phyloP scores from a whole-genome alignment of 306 rosid genomes.

The Castanea crenata region DNA sequence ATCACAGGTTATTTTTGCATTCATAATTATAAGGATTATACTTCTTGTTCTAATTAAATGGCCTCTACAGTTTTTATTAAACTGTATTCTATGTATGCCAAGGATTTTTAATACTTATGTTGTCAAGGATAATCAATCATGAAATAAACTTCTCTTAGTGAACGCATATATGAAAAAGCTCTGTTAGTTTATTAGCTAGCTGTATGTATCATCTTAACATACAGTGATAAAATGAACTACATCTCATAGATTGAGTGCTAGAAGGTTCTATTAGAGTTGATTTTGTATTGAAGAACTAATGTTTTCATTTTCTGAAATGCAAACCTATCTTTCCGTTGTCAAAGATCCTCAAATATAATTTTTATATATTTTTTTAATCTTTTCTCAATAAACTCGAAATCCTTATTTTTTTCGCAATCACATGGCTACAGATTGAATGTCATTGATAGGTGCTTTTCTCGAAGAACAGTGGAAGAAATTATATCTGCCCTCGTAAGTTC shows the following conservation, averaged over 20 bases:
- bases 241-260: not conserved
- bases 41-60: not conserved
- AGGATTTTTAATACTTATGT: not conserved
- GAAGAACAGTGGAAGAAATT: constrained; percentile 69
- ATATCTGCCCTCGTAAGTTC: constrained; percentile 75
- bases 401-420: constrained; percentile 1
- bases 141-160: too few species aligned
- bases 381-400: not conserved
- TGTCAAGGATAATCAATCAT: not conserved
- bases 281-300: not conserved
- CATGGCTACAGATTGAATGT: constrained; percentile 54
- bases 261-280: not conserved
- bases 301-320: not conserved
- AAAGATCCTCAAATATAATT: not conserved
- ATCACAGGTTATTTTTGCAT: constrained; percentile 46
- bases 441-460: constrained; percentile 82
- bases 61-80: not conserved
- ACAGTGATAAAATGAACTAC: not conserved
- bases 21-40: not conserved
- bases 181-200: not conserved
- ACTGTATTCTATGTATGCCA: not conserved
- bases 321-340: not conserved
- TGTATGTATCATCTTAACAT: not conserved
- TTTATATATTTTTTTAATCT: too few species aligned
- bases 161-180: not conserved